A percentile compares a stretch with the other conserved stretches of the same genome.
These are phyloP conservation scores for Fusarium armeniacum DNA, from an alignment of 2,329 filamentous ascomycete genomes.

Conservation along the genomic window DNA sequence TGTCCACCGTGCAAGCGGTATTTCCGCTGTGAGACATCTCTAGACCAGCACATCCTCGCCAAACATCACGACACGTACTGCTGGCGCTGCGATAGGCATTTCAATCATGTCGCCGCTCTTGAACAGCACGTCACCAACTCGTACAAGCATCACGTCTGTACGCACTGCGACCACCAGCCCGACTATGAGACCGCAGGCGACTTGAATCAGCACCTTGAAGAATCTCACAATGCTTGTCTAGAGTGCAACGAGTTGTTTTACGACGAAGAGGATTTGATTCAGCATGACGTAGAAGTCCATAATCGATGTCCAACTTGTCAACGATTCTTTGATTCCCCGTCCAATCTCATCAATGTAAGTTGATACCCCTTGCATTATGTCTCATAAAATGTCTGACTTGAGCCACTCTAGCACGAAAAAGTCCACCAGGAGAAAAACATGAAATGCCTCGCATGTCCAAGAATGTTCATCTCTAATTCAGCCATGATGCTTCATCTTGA, in stretches of 20 bases:
- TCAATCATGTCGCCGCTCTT: not conserved
- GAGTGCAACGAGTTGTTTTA: not conserved
- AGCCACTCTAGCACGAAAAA: constrained; percentile 29
- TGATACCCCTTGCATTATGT: accelerated
- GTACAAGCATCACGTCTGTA: constrained; percentile 5
- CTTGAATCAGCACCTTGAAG: not conserved
- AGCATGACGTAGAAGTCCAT: constrained; percentile 32
- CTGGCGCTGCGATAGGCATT: constrained; percentile 23
- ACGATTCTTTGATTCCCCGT: constrained; percentile 12
- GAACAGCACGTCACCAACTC: constrained; percentile 21
- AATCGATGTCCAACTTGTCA: constrained; percentile 35
- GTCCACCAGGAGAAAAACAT: constrained; percentile 24
- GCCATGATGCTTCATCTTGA: constrained; percentile 50
- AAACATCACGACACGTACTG: constrained; percentile 20
- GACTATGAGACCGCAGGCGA: not conserved
- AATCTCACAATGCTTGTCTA: constrained; percentile 1
- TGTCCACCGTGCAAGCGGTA: constrained; percentile 12
- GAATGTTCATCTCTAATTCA: constrained; percentile 35
- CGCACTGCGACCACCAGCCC: not conserved
- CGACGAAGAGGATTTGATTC: not conserved
- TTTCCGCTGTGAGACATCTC: constrained; percentile 3
- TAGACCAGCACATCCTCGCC: constrained; percentile 12
- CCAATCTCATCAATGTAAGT: constrained; percentile 36
- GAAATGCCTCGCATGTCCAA: constrained; percentile 38
- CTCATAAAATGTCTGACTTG: not conserved